These are phyloP conservation scores for Dacryopinax primogenitus DNA, from an alignment of 768 basidiomycete species.

Conservation along the genomic window DNA sequence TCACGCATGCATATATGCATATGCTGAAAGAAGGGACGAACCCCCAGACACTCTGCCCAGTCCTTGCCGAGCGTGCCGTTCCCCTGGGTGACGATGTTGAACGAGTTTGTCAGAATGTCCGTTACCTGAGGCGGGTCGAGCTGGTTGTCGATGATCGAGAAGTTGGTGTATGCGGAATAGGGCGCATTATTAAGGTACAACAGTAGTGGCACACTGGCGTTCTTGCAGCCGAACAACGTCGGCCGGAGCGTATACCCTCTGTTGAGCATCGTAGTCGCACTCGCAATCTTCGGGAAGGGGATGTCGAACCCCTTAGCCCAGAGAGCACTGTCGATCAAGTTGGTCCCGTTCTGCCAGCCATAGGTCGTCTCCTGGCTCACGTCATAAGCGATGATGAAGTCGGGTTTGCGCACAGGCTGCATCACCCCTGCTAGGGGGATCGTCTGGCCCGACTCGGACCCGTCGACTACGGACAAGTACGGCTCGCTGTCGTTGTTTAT, in stretches of 20 bases:
- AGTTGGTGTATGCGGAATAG: not conserved
- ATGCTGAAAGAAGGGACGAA: not conserved
- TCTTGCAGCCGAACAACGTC: slow-evolving; percentile 38
- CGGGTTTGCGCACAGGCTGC: not conserved
- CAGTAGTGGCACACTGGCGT: slow-evolving; percentile 11
- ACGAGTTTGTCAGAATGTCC: not conserved
- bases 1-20: not conserved
- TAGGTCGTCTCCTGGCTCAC: slow-evolving; percentile 13
- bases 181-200: not conserved
- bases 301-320: not conserved
- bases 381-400: not conserved
- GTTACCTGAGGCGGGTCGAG: not conserved
- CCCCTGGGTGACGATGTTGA: not conserved
- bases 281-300: not conserved
- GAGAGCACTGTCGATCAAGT: slow-evolving; percentile 20
- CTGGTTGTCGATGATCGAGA: not conserved
- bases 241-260: slow-evolving; percentile 30
- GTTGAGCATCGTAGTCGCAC: slow-evolving; percentile 24
- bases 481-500: not conserved
- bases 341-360: slow-evolving; percentile 32
- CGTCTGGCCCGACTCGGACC: not conserved
- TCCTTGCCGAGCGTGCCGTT: not conserved
- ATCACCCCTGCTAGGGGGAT: not conserved
- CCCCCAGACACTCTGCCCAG: not conserved
- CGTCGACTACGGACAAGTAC: not conserved